A percentile compares a stretch with the other conserved stretches of the same genome.
phyloP scores from a whole-genome alignment of 441 rosid genomes.

The Pelargonium australe region DNA sequence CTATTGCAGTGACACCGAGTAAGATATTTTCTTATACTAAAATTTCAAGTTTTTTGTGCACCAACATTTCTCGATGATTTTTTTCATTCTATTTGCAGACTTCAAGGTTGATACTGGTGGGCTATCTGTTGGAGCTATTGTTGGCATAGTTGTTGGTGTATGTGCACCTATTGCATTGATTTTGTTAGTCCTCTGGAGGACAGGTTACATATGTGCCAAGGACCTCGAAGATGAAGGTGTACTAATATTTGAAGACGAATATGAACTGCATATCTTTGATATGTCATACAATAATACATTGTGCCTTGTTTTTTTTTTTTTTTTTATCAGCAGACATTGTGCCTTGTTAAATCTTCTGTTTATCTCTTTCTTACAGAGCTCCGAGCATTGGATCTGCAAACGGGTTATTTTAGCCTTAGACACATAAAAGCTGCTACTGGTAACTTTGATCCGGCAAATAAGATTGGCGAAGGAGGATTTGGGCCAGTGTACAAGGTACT shows the following conservation, averaged over 20 bases:
- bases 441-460: constrained; percentile 54
- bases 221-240: constrained; percentile 16
- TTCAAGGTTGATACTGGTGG: constrained; percentile 47
- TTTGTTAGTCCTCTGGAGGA: constrained; percentile 6
- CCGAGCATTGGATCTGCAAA: constrained; percentile 48
- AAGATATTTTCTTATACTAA: constrained; percentile 21
- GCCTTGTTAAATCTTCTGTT: not conserved
- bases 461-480: constrained; percentile 87
- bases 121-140: constrained; percentile 55
- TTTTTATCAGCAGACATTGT: no score
- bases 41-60: not conserved
- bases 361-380: constrained; percentile 29
- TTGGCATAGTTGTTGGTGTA: constrained; percentile 37
- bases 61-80: constrained; percentile 4
- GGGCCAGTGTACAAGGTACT: constrained; percentile 68
- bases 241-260: no score
- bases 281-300: no score
- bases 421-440: constrained; percentile 77
- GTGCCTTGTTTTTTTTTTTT: no score
- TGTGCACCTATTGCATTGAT: constrained; percentile 6
- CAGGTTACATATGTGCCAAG: constrained; percentile 11
- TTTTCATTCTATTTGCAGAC: constrained; percentile 31
- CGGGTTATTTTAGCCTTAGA: constrained; percentile 53
- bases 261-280: no score
- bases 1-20: constrained; percentile 71